These are phyloP conservation scores for Boletus patriciae DNA, from an alignment of 768 basidiomycete species.

Conservation along the genomic window DNA sequence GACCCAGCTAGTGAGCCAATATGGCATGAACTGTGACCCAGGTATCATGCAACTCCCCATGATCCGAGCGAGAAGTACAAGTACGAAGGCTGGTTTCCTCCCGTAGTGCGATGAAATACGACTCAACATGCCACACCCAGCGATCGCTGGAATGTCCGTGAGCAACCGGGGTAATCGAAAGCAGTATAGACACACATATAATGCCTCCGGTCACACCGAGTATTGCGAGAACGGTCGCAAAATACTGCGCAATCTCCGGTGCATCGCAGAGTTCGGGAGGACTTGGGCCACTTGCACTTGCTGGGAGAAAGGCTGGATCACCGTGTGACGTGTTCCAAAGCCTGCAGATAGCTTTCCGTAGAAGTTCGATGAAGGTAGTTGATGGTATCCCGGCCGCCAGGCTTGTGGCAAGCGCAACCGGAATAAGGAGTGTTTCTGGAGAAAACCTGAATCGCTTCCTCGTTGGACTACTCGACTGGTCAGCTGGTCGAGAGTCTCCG, in stretches of 20 bases:
- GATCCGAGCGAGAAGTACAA: slow-evolving; percentile 7
- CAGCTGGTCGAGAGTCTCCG: not conserved
- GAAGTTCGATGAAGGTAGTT: slow-evolving; percentile 29
- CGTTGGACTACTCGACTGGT: not conserved
- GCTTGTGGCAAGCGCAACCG: slow-evolving; percentile 24
- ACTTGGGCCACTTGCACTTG: slow-evolving; percentile 5
- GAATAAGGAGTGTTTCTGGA: slow-evolving; percentile 25
- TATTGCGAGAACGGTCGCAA: slow-evolving; percentile 20
- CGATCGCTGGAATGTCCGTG: slow-evolving; percentile 20
- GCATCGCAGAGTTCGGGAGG: slow-evolving; percentile 19
- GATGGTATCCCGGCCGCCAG: slow-evolving; percentile 23
- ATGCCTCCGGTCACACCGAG: slow-evolving; percentile 18
- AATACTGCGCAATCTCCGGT: slow-evolving; percentile 23
- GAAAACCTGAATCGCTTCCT: slow-evolving; percentile 2
- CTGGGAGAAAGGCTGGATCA: slow-evolving; percentile 5
- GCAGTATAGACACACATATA: slow-evolving; percentile 15
- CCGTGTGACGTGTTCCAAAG: slow-evolving; percentile 20
- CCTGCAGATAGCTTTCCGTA: slow-evolving; percentile 29
- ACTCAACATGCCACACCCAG: slow-evolving; percentile 23
- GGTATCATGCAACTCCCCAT: slow-evolving; percentile 16
- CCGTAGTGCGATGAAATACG: slow-evolving; percentile 28
- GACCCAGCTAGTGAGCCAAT: slow-evolving; percentile 14
- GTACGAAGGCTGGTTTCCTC: slow-evolving; percentile 25
- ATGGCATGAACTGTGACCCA: slow-evolving; percentile 16
- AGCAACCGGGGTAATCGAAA: not conserved